Base-by-base conservation (phyloP, 352 stramenopile species). In the Pythium sukuiense region DNA sequence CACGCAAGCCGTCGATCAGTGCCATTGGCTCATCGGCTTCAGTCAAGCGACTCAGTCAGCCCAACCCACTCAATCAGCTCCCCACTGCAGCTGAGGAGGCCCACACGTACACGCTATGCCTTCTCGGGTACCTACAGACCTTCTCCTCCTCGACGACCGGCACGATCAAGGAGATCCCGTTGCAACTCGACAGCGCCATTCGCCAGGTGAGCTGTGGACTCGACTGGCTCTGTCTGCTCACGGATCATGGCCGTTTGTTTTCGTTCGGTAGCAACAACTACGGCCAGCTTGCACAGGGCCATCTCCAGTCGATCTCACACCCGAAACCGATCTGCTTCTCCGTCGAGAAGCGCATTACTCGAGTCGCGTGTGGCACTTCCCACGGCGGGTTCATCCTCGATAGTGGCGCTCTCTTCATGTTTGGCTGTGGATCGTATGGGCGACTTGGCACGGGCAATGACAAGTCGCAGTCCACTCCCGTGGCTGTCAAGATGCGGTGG, bases 321-420 rank as follows among this genome's bases (percentile, higher is more conserved):
- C 74, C 74, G 0, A 80, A 46, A 57, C 72, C 58, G 33, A 55
- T 83, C 26, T 57, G 65, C 14, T 77, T 82, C 37, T 61, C 70
- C 27, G 58, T 77, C 56, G 62, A 52, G 6, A 69, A 62, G 29
- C 67, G 59, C 14, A 85, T 92, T 37, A 46, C 72, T 1, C 70
- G 73, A 14, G 62, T 92, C 12, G 81, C 83, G 5, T 89, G 81
- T 55, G 83, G 83, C 3, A 72, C 70, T 46, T 48, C 55, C 0
- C 83, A 92, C 27, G 83, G 83, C 29, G 83, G 81, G 8, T 87
- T 89, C 29, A 65, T 92, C 11, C 46, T 83, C n/a, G 80, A 90
- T 41, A 59, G 37, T 13, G 83, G 83, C 1, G 67, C 69, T 58
- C 58, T 92, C 0, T 92, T 85, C 50, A 92, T 87, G 81, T 89